Evolutionary conservation across 1,284 basidiomycete genomes (phyloP).

Genomic region (Ustilago tritici): DNA sequence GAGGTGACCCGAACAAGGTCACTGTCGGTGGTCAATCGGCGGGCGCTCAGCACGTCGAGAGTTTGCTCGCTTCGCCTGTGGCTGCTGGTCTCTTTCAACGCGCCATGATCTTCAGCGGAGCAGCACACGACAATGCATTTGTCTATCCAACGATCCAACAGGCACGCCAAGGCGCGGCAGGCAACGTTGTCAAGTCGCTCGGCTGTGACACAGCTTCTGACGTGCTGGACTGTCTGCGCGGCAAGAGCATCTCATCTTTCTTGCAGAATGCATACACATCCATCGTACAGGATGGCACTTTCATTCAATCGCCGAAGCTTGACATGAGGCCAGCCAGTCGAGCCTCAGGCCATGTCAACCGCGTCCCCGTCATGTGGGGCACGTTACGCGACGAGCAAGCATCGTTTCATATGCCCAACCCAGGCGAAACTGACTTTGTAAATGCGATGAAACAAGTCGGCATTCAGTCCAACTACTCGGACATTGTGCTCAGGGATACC

Average conservation of each 20-base stretch:
- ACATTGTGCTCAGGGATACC: conserved; percentile 38
- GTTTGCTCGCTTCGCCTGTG: conserved; percentile 40
- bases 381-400: conserved; percentile 56
- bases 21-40: conserved; percentile 88
- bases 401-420: conserved; percentile 45
- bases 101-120: conserved; percentile 40
- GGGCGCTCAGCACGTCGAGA: conserved; percentile 74
- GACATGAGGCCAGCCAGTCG: conserved; percentile 36
- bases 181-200: conserved; percentile 27
- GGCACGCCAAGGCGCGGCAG: conserved; percentile 19
- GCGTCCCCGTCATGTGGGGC: conserved; percentile 54
- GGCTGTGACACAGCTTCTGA: conserved; percentile 39
- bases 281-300: conserved; percentile 42
- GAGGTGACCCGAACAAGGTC: conserved; percentile 76
- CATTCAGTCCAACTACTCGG: conserved; percentile 37
- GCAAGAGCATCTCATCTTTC: conserved; percentile 26
- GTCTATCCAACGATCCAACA: conserved; percentile 25
- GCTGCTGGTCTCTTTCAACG: conserved; percentile 42
- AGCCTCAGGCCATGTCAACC: conserved; percentile 41
- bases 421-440: conserved; percentile 36
- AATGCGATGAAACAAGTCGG: conserved; percentile 43
- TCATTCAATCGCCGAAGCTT: conserved; percentile 34
- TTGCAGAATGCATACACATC: conserved; percentile 13
- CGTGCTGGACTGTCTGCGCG: conserved; percentile 47
- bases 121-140: conserved; percentile 31